Base-by-base conservation (phyloP, 1,284 basidiomycete genomes). In the Anthracocystis walkeri region DNA sequence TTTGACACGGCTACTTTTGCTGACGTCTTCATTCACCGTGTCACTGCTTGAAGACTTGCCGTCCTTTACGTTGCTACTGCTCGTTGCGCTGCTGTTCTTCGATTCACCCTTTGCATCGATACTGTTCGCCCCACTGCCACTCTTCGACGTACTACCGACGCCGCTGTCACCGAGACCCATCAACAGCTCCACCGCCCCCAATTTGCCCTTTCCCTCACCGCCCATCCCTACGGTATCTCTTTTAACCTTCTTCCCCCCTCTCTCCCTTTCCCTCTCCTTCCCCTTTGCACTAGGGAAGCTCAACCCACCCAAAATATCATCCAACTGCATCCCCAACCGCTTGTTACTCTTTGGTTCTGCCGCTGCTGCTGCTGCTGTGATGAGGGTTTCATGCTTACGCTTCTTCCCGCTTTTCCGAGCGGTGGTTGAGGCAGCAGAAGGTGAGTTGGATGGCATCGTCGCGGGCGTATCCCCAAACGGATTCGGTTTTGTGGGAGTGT, bases 161-260 rank as follows among this genome's bases (percentile, higher is more conserved):
- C 35, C 3, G 12, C 12, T 12, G 7, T 14, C 14, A 7, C 42
- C 42, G 8, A 46, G 6, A 5, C 42, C 56, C 25, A 58, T n/a
- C 45, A 58, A 20, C 35, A 65, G 23, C 11, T 58, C 55, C 29
- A 65, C 14, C 31, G 62, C 62, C 0, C 35, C 31, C 33, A 58
- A 55, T 31, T n/a, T 20, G 20, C 7, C 35, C 25, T 55, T 55
- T 4, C 20, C 20, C 46, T 35, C 29, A 18, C 27, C 29, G 20
- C 35, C 50, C 11, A 3, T 38, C 3, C 23, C 51, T 3, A 11
- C 20, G 21, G 1, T 40, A 0, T 35, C 21, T 16, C 27, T 40
- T 40, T 57, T 52, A 2, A 20, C 14, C 42, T 52, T 64, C 54
- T 52, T 56, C 41, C 25, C 49, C 45, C 5, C 3, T 42, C 38